A percentile compares a stretch with the other conserved stretches of the same genome.
Evolutionary conservation across 257 asterid genomes (phyloP).

Genomic region (Mentha longifolia): DNA sequence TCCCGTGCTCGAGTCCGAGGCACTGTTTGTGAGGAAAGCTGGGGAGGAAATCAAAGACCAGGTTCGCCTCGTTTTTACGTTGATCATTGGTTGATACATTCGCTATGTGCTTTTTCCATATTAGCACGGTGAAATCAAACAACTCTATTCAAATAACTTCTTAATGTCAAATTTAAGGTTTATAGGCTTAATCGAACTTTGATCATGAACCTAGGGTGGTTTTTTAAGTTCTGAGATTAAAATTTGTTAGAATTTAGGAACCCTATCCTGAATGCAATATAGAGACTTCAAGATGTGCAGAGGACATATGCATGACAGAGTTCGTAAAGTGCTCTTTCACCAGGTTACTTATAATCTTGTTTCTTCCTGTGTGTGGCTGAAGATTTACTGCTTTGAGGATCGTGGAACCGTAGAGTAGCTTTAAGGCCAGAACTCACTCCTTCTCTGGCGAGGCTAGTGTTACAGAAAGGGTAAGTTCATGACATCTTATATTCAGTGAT

Average conservation of each 20-base stretch:
- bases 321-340: not conserved
- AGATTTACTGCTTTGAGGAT: slow-evolving; percentile 98
- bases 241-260: not conserved
- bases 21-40: slow-evolving; percentile 88
- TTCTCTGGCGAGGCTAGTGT: slow-evolving; percentile 93
- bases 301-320: not conserved
- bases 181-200: not conserved
- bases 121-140: not conserved
- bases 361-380: slow-evolving; percentile 36
- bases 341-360: slow-evolving; percentile 25
- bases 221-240: slow-evolving; percentile 1
- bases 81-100: not conserved
- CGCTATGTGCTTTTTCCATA: too few relatives aligned
- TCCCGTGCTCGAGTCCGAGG: slow-evolving; percentile 95
- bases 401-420: slow-evolving; percentile 95
- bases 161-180: not conserved
- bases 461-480: slow-evolving; percentile 83
- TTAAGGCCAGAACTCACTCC: slow-evolving; percentile 99
- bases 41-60: slow-evolving; percentile 98
- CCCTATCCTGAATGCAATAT: not conserved
- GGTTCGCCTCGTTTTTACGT: slow-evolving; percentile 48
- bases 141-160: not conserved
- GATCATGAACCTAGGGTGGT: slow-evolving; percentile 15
- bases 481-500: slow-evolving; percentile 24
- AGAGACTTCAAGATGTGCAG: slow-evolving; percentile 2